Percentiles rank a stretch among this genome's conserved stretches.
Conservation (phyloP, 306 rosid genomes). For the Gastrolobium villosum region DNA sequence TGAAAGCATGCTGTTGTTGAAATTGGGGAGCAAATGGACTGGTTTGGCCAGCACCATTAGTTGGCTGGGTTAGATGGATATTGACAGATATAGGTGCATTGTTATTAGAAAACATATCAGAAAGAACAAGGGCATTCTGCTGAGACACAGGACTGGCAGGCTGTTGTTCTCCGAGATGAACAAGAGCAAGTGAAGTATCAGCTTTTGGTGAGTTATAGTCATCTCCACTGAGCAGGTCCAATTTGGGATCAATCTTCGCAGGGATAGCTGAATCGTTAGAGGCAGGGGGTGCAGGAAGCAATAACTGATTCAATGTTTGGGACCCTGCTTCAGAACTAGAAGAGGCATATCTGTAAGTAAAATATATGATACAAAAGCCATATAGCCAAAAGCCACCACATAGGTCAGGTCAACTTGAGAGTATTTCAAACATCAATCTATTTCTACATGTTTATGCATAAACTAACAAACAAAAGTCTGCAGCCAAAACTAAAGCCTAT, state of each 20-base stretch:
- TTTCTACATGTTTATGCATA: constrained; percentile 8
- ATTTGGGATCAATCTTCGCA: constrained; percentile 71
- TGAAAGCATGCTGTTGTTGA: constrained; percentile 67
- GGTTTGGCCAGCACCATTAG: constrained; percentile 63
- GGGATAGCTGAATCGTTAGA: constrained; percentile 63
- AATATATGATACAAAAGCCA: constrained; percentile 33
- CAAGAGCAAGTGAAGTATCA: constrained; percentile 84
- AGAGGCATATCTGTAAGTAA: constrained; percentile 42
- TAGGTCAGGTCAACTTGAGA: constrained; percentile 23
- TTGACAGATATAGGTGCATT: constrained; percentile 59
- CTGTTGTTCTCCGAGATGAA: constrained; percentile 78
- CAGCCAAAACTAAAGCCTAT: constrained; percentile 1
- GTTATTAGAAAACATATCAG: constrained; percentile 78
- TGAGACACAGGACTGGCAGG: constrained; percentile 63
- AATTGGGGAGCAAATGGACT: constrained; percentile 56
- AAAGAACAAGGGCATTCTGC: constrained; percentile 84
- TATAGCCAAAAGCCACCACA: constrained; percentile 30
- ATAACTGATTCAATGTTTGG: constrained; percentile 76
- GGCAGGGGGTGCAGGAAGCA: constrained; percentile 82
- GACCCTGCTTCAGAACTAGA: constrained; percentile 67
- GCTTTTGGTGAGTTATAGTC: constrained; percentile 84
- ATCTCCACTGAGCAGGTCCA: constrained; percentile 96
- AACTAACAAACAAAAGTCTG: constrained; percentile 12
- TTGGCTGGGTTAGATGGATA: constrained; percentile 57
- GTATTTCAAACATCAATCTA: constrained; percentile 29